Base-by-base conservation (phyloP, 129 eudicot species). In the Solidago caesia region DNA sequence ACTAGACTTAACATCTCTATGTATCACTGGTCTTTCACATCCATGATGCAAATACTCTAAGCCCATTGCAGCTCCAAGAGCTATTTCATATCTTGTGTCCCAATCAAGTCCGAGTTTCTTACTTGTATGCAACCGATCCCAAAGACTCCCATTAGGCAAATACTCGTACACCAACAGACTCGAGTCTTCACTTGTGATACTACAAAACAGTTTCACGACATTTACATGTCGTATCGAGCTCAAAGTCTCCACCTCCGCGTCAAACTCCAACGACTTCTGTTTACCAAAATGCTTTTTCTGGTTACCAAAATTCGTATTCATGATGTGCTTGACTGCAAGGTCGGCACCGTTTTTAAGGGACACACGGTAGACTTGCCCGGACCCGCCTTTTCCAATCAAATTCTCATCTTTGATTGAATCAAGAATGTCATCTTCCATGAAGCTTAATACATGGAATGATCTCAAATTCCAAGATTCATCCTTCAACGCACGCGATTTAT, bases 341-440 rank as follows among this genome's bases (percentile, higher is more conserved):
- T 95, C 97, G n/a, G 78, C 71, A 4, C 96, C 92, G 33, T 87
- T 83, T 13, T 76, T 82, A 3, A 89, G 81, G 0, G 59, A 49
- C 13, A 87, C 94, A 41, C 84, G 85, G 57, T 95, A 95, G 25
- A 91, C 99, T 43, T 79, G 84, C 8, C 99, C 99, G 0, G 91
- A 88, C 39, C 99, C 97, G 3, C 99, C 99, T 78, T 89, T 89
- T 12, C 99, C 99, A 2, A 95, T 87, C 58, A 88, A 25, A 78
- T 95, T 91, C 29, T 95, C 91, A 44, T 84, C 84, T 63, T 84
- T 89, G 56, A 95, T 82, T 0, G 96, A 82, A 67, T 95, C 94
- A 39, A 95, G 89, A 71, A 95, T 91, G 66, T 95, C 96, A 8
- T 84, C 96, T 77, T 95, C 99, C 8, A 86, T 82, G 76, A 95